Conservation (phyloP, 805 yeast species). For the Hanseniaspora lindneri region DNA sequence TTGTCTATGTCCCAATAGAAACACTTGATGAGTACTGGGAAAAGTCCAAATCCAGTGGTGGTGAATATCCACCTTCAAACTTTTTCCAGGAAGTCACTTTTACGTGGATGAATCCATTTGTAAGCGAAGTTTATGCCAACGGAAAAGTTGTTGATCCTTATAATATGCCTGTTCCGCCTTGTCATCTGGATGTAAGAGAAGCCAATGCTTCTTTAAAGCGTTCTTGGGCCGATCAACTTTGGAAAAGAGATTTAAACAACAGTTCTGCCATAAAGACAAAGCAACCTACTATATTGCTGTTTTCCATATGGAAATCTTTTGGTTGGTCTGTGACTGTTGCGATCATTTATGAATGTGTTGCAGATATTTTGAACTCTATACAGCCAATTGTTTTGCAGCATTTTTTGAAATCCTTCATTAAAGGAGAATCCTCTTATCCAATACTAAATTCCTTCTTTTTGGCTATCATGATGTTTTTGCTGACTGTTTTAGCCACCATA, state of each 20-base stretch:
- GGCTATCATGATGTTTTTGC: slow-evolving; percentile 50
- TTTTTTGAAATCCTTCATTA: slow-evolving; percentile 37
- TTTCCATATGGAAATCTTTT: slow-evolving; percentile 32
- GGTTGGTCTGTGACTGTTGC: slow-evolving; percentile 31
- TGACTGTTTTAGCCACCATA: slow-evolving; percentile 49
- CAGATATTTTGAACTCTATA: slow-evolving; percentile 33
- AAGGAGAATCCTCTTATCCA: slow-evolving; percentile 31
- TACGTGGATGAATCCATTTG: slow-evolving; percentile 39
- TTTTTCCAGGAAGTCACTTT: slow-evolving; percentile 33
- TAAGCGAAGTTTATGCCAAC: slow-evolving; percentile 31
- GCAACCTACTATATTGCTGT: slow-evolving; percentile 25
- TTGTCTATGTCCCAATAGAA: slow-evolving; percentile 31
- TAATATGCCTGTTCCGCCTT: slow-evolving; percentile 35
- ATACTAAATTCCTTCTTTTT: slow-evolving; percentile 50
- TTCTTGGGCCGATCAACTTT: slow-evolving; percentile 31
- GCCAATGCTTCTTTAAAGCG: slow-evolving; percentile 26
- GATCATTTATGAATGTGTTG: slow-evolving; percentile 30
- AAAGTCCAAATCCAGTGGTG: slow-evolving; percentile 19
- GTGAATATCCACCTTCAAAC: slow-evolving; percentile 24
- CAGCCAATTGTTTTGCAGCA: slow-evolving; percentile 48
- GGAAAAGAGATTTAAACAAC: slow-evolving; percentile 21
- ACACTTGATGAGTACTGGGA: slow-evolving; percentile 30
- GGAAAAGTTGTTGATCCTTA: slow-evolving; percentile 33
- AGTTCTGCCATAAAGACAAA: slow-evolving; percentile 4
- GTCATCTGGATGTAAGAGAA: slow-evolving; percentile 28